A percentile compares a stretch with the other conserved stretches of the same genome.
Conservation (phyloP, 2,329 filamentous ascomycete genomes). For the Pseudopithomyces maydicus region DNA sequence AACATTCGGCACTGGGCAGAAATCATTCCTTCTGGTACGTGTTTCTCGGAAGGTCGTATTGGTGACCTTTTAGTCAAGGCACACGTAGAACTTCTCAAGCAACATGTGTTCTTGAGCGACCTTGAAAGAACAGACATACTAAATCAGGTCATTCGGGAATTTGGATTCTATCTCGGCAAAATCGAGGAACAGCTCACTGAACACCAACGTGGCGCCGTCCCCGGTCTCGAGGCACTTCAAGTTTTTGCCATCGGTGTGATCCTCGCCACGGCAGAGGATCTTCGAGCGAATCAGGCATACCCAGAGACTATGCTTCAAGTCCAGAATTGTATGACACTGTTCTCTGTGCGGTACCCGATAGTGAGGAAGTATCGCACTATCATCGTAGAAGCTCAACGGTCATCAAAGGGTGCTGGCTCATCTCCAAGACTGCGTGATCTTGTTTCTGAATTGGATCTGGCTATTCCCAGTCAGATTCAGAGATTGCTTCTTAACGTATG, state of each 20-base stretch:
- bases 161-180: constrained; percentile 3
- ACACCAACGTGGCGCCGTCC: background rate
- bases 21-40: background rate
- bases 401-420: background rate
- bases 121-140: background rate
- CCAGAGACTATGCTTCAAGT: background rate
- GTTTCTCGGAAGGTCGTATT: background rate
- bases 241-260: constrained; percentile 9
- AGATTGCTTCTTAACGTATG: background rate
- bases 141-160: background rate
- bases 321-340: background rate
- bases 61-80: background rate
- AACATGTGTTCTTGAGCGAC: background rate
- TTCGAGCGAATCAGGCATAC: too few species aligned
- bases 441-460: background rate
- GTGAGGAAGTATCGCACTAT: background rate
- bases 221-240: constrained; percentile 3
- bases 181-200: constrained; percentile 3
- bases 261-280: background rate
- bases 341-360: background rate
- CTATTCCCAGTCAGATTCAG: background rate
- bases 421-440: background rate
- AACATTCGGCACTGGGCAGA: constrained; percentile 14
- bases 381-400: background rate
- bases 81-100: constrained; percentile 8